Base-by-base conservation (phyloP, 2,329 filamentous ascomycete genomes). In the Aureobasidium melanogenum region DNA sequence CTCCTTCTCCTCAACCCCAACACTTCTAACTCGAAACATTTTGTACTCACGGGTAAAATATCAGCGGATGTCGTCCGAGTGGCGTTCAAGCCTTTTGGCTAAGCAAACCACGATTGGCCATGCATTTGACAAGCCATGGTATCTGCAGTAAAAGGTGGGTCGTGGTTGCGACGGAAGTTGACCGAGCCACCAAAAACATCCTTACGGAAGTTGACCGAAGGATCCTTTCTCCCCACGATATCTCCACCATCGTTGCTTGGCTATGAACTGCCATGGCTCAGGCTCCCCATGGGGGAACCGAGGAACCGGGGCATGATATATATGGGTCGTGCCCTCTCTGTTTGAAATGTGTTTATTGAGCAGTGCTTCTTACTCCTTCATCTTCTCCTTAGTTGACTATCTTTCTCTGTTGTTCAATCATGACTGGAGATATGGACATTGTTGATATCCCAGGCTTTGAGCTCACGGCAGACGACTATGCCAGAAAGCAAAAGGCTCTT, bases 401-500 rank as follows among this genome's bases (percentile, higher is more conserved):
- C 5, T 19, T 8, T 8, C 19, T 3, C 7, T 39, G 36, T 7
- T 39, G 7, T 19, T 8, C 36, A n/a, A 39, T 39, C 36, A 39
- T 39, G 36, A n/a, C 36, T 39, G 36, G 36, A 39, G 19, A n/a
- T 10, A 43, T 43, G 39, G 39, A 43, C 7, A 43, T 19, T 2
- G n/a, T 43, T 7, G 39, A 43, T 10, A 12, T 43, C 39, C 19
- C 39, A 19, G 39, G 39, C 39, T 43, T 43, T 8, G n/a, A n/a
- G 17, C 39, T 43, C 39, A 43, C 39, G 19, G 39, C 39, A 43
- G 39, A 43, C 22, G 39, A 43, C 6, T 43, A 43, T 43, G 39
- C n/a, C 39, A 19, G 39, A 19, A 43, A 43, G 5, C n/a, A 43
- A 22, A 43, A 43, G n/a, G 54, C 54, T 32, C 66, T 80, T 4